Evolutionary conservation across 2,329 filamentous ascomycete species (phyloP).

Genomic region (Cladorrhinum sp.): DNA sequence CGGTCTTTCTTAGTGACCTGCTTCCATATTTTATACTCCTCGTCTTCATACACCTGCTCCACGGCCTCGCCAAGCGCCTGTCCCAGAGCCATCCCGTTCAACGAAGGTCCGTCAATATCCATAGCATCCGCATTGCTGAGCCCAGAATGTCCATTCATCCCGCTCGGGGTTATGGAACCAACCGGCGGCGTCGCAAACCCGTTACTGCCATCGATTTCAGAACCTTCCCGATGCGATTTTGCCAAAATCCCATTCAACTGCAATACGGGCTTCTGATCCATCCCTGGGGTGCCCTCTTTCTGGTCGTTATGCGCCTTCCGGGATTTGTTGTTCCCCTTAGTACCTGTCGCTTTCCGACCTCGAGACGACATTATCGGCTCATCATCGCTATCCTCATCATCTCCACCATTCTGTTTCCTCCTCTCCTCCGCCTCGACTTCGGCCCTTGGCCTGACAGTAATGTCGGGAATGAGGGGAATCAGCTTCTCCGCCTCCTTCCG

Average conservation of each 20-base stretch:
- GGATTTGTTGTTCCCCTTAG: slow-evolving; percentile 71
- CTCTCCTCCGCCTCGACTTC: slow-evolving; percentile 90
- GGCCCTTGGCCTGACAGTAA: slow-evolving; percentile 83
- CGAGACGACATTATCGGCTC: slow-evolving; percentile 98
- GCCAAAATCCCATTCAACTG: slow-evolving; percentile 64
- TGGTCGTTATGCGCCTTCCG: slow-evolving; percentile 71
- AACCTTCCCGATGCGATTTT: slow-evolving; percentile 64
- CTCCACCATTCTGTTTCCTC: slow-evolving; percentile 79
- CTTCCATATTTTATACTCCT: slow-evolving; percentile 98
- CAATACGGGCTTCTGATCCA: slow-evolving; percentile 70
- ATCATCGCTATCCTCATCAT: slow-evolving; percentile 90
- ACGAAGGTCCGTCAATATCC: slow-evolving; percentile 77
- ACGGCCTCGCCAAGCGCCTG: slow-evolving; percentile 63
- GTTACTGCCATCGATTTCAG: slow-evolving; percentile 80
- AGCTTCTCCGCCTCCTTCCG: slow-evolving; percentile 96
- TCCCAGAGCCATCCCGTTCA: slow-evolving; percentile 62
- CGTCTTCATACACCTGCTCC: slow-evolving; percentile 81
- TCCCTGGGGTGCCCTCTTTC: slow-evolving; percentile 74
- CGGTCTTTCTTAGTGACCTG: slow-evolving; percentile 97
- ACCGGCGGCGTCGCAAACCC: slow-evolving; percentile 80
- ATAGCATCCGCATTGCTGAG: slow-evolving; percentile 79
- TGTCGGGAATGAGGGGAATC: slow-evolving; percentile 89
- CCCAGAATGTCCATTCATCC: slow-evolving; percentile 63
- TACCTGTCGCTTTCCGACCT: slow-evolving; percentile 75
- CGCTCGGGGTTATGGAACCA: slow-evolving; percentile 75